Evolutionary conservation across 129 eudicot species (phyloP), one percentile per base, ranked within the genome.

Genomic region (Centrapalus pauciflorus): DNA sequence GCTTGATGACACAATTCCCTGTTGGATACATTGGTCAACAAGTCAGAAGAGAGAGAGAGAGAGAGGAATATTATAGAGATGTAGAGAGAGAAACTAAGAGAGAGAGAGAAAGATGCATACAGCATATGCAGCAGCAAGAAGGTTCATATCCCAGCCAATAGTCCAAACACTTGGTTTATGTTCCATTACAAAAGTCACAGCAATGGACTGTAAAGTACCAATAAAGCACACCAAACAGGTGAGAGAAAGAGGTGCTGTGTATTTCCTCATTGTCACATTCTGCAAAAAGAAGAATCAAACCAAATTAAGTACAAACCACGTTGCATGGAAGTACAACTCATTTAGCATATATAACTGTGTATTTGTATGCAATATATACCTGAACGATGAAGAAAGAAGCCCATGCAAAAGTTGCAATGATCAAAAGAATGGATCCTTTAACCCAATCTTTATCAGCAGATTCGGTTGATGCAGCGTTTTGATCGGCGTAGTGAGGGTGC

Each of bases 101-200:
- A 52, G 48, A 63, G 71, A 65, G 60, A 66, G 26, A 13, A 38
- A 41, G 46, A 70, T 70, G 38, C 72, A 63, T 85, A 93, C 98
- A 64, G 98, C 98, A 82, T 93, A 93, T 79, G 98, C 98, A 75
- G 98, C 98, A 66, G 98, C 96, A 21, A 93, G 83, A 35, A 93
- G 87, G 77, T 93, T 93, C 95, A 88, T 88, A 79, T 93, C 98
- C 77, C 81, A 88, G 27, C 98, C 96, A 78, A 93, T 93, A 51
- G 65, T 40, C 98, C 96, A 93, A 54, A 77, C 96, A 76, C 37
- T 52, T 20, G 98, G 79, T 52, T 63, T 86, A 76, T 89, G 98
- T 54, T 93, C 98, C 96, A 83, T 88, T 34, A 84, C 96, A 75
- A 93, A 83, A 55, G 98, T 93, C 32, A 93, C 96, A 50, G 78